Percentiles rank a stretch among this genome's conserved stretches.
Conservation (phyloP, 108 stramenopile species). For the Skeletonema potamos region DNA sequence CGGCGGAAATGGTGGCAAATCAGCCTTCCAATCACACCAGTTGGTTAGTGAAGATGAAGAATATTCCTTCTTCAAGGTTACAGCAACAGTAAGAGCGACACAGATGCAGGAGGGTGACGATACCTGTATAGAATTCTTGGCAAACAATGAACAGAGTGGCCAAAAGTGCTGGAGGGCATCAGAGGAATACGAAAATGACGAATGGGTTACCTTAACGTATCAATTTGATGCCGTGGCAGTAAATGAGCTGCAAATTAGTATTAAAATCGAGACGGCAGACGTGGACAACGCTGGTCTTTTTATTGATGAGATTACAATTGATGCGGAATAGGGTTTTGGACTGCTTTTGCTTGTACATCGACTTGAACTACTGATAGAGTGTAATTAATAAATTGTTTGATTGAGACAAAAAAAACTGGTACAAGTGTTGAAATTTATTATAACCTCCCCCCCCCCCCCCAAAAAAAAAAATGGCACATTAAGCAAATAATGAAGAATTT, state of each 20-base stretch:
- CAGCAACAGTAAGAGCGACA: background rate
- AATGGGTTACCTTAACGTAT: background rate
- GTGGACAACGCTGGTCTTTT: background rate
- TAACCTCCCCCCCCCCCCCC: too few relatives aligned
- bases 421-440: too few relatives aligned
- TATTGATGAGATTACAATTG: background rate
- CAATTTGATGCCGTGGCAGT: background rate
- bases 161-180: background rate
- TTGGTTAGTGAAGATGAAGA: background rate
- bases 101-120: background rate
- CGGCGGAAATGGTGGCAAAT: background rate
- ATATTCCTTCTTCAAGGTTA: background rate
- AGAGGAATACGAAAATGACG: background rate
- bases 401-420: too few relatives aligned
- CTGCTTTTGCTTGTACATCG: too few relatives aligned
- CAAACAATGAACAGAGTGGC: background rate
- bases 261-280: background rate
- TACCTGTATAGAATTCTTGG: background rate
- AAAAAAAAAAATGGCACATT: too few relatives aligned
- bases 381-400: too few relatives aligned
- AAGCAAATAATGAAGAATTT: background rate
- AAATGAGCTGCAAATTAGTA: background rate
- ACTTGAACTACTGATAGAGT: too few relatives aligned
- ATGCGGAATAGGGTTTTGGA: background rate
- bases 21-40: background rate